Percentiles rank a stretch among this genome's conserved stretches.
These are phyloP conservation scores for Noccaea bulbosa DNA, from an alignment of 345 rosid species.

Conservation along the genomic window DNA sequence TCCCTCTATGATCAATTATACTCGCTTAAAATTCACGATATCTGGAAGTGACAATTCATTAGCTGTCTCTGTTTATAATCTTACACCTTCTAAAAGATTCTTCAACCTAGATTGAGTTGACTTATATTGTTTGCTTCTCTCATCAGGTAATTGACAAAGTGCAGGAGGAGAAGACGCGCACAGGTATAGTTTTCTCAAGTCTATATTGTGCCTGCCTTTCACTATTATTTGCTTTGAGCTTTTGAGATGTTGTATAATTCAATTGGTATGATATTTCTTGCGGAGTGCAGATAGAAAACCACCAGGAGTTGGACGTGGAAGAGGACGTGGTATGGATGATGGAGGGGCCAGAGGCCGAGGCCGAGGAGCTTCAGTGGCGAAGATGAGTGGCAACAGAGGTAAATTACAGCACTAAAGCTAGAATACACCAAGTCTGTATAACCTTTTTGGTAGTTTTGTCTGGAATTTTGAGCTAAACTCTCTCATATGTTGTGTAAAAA, in stretches of 20 bases:
- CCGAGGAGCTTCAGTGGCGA: conserved; percentile 38
- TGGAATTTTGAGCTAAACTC: background rate
- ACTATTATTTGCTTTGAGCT: background rate
- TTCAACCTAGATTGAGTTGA: background rate
- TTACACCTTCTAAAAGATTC: background rate
- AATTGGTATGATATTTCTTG: no score
- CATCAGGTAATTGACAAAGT: conserved; percentile 46
- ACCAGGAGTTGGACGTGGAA: conserved; percentile 47
- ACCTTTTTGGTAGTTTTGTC: background rate
- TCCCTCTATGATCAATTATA: background rate
- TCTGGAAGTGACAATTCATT: background rate
- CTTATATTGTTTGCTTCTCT: background rate
- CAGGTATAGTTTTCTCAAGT: conserved; percentile 34
- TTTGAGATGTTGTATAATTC: background rate
- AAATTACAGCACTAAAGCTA: background rate
- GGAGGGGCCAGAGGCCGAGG: conserved; percentile 44
- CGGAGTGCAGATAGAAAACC: conserved; percentile 43
- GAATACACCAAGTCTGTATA: background rate
- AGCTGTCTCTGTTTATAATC: conserved; percentile 4
- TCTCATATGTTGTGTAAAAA: background rate
- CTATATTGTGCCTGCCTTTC: background rate
- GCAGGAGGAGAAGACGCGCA: conserved; percentile 45
- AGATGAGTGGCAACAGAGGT: conserved; percentile 41
- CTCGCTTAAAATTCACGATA: background rate
- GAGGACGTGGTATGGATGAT: conserved; percentile 46